Percentiles rank a stretch among this genome's conserved stretches.
These are phyloP conservation scores for Cryptosporidium muris DNA, from an alignment of 169 alveolate species.

Conservation along the genomic window DNA sequence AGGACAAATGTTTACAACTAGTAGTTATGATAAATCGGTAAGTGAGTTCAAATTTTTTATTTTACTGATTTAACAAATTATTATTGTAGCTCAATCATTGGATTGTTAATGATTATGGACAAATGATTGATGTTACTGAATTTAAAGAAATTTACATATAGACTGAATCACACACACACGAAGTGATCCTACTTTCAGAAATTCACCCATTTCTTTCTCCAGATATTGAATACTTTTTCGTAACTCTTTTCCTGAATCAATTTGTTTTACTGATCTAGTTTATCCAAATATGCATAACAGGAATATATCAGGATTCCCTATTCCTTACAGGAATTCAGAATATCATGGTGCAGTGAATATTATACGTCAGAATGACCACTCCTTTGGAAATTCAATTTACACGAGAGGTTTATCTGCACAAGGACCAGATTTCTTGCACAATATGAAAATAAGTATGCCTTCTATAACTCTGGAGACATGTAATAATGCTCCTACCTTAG, in stretches of 20 bases:
- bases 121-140: not conserved
- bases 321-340: too few species aligned
- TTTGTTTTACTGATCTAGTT: too few species aligned
- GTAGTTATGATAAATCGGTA: conserved; percentile 14
- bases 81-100: not conserved
- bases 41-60: not conserved
- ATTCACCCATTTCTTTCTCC: too few species aligned
- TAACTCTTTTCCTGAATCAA: too few species aligned
- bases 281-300: too few species aligned
- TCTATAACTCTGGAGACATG: conserved; percentile 37
- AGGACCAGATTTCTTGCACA: conserved; percentile 60
- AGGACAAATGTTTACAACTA: conserved; percentile 25
- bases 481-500: conserved; percentile 61
- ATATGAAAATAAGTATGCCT: conserved; percentile 40
- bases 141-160: not conserved
- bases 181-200: too few species aligned
- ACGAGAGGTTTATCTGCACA: conserved; percentile 60
- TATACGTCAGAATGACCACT: not conserved
- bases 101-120: not conserved
- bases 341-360: too few species aligned
- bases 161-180: too few species aligned
- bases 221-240: too few species aligned
- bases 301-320: too few species aligned
- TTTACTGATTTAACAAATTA: not conserved
- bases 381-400: conserved; percentile 9